Conservation (phyloP, 176 grass and related monocot species). For the Chloris gayana region DNA sequence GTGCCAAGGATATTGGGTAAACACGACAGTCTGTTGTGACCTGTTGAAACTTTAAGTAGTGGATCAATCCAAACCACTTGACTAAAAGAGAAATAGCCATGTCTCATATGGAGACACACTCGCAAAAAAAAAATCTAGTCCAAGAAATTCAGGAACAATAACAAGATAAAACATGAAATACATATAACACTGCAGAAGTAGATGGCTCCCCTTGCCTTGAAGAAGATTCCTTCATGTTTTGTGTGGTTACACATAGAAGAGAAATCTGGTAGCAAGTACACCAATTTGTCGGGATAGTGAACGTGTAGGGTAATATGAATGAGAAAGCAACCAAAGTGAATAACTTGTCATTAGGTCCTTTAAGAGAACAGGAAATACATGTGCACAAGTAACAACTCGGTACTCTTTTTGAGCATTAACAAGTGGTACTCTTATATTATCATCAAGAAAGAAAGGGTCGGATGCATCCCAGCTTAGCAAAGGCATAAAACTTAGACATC, state of each 20-base stretch:
- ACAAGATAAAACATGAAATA: not conserved
- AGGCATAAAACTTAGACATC: not conserved
- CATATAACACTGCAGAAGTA: not conserved
- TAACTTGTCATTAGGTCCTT: too few species aligned
- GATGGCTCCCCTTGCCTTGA: not conserved
- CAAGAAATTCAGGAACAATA: not conserved
- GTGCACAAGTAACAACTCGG: slow-evolving; percentile 12
- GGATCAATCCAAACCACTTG: not conserved
- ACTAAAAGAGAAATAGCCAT: not conserved
- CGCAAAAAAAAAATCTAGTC: not conserved
- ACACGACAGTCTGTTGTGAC: too few species aligned
- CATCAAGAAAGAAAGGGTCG: not conserved
- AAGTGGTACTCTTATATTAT: slow-evolving; percentile 7
- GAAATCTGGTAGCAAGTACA: not conserved
- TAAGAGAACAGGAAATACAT: slow-evolving; percentile 17
- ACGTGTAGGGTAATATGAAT: too few species aligned
- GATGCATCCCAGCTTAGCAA: not conserved
- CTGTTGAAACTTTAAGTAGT: not conserved
- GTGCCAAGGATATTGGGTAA: too few species aligned
- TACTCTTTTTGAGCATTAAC: not conserved
- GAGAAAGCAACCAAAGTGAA: too few species aligned
- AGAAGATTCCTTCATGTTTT: slow-evolving; percentile 4
- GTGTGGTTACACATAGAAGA: not conserved
- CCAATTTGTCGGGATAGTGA: slow-evolving; percentile 4
- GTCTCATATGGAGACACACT: not conserved